These are phyloP conservation scores for Trichoderma oligosporum DNA, from an alignment of 2,329 filamentous ascomycete genomes.

Conservation along the genomic window DNA sequence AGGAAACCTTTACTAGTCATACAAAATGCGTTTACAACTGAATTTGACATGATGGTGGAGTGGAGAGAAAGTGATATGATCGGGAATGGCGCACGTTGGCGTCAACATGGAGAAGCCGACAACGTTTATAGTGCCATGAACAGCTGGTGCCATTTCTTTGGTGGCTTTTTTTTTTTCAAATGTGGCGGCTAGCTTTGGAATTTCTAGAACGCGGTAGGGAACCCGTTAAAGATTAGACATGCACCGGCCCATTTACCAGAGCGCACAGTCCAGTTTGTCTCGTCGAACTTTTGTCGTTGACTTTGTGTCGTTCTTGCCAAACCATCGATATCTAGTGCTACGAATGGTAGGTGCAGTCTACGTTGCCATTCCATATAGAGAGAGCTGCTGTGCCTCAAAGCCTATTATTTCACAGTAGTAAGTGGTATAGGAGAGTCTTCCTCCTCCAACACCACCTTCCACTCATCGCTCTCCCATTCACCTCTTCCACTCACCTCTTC, in stretches of 20 bases:
- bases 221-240: not conserved
- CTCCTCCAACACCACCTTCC: not conserved
- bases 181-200: constrained; percentile 2
- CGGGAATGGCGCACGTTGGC: constrained; percentile 4
- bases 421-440: not conserved
- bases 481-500: no score
- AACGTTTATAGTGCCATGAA: constrained; percentile 1
- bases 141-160: not conserved
- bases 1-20: not conserved
- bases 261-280: not conserved
- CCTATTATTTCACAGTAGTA: not conserved
- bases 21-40: not conserved
- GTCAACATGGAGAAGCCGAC: constrained; percentile 4
- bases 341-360: no score
- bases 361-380: no score
- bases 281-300: no score
- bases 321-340: no score
- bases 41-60: constrained; percentile 1
- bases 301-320: no score
- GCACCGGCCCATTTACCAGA: not conserved
- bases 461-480: not conserved
- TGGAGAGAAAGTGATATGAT: constrained; percentile 1
- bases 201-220: not conserved
- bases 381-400: not conserved
- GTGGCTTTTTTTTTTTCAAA: constrained; percentile 1